These are phyloP conservation scores for Keithomyces neogunnii DNA, from an alignment of 2,329 filamentous ascomycete genomes.

Conservation along the genomic window DNA sequence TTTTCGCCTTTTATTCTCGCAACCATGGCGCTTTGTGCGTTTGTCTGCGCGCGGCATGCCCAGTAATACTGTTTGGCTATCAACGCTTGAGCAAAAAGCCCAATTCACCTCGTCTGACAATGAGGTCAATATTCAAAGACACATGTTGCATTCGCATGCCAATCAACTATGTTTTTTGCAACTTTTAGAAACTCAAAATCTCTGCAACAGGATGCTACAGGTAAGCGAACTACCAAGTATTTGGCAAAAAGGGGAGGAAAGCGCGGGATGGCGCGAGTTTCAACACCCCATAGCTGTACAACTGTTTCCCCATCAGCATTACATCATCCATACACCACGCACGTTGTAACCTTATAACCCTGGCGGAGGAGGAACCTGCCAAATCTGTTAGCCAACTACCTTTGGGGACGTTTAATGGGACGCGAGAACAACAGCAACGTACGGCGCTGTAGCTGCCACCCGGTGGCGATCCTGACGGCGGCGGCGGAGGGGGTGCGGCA, in stretches of 20 bases:
- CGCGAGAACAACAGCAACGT: slow-evolving; percentile 23
- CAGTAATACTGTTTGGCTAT: too few relatives aligned
- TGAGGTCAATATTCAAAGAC: not conserved
- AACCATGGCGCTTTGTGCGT: too few relatives aligned
- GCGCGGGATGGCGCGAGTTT: not conserved
- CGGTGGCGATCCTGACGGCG: slow-evolving; percentile 40
- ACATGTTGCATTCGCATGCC: not conserved
- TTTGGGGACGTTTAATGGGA: too few relatives aligned
- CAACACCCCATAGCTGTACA: not conserved
- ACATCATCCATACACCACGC: slow-evolving; percentile 1
- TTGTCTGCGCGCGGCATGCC: too few relatives aligned
- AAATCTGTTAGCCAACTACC: not conserved
- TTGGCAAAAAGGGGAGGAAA: too few relatives aligned
- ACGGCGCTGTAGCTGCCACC: slow-evolving; percentile 56
- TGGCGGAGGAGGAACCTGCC: slow-evolving; percentile 46
- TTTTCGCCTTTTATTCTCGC: too few relatives aligned
- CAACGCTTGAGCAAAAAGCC: too few relatives aligned
- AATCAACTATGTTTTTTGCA: not conserved
- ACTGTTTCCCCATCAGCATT: slow-evolving; percentile 4
- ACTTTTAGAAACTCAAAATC: not conserved
- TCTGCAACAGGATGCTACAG: not conserved
- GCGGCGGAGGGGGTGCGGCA: slow-evolving; percentile 41
- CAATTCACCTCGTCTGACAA: too few relatives aligned
- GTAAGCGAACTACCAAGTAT: not conserved
- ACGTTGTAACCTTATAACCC: slow-evolving; percentile 31